phyloP scores from a whole-genome alignment of 2,329 filamentous ascomycete genomes.

The Alternaria conjuncta region DNA sequence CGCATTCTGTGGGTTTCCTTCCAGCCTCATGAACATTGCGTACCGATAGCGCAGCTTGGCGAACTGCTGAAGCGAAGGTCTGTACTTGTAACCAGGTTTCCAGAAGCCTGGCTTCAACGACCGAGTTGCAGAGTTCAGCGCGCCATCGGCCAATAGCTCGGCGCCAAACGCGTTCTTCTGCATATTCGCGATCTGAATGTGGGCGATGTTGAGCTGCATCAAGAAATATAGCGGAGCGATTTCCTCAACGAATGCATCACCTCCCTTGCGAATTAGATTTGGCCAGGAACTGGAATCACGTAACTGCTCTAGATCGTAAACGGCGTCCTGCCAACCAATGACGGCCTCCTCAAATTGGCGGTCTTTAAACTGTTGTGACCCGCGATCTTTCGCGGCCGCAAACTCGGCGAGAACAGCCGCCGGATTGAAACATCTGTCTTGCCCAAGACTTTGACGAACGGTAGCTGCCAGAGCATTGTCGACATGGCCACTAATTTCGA shows the following conservation, averaged over 20 bases:
- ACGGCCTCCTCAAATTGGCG: background rate
- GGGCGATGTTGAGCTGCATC: slow-evolving; percentile 23
- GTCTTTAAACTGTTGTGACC: slow-evolving; percentile 7
- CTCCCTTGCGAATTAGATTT: slow-evolving; percentile 6
- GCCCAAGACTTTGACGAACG: slow-evolving; percentile 9
- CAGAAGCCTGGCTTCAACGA: slow-evolving; percentile 13
- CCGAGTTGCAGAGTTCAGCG: background rate
- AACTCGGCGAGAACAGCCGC: slow-evolving; percentile 10
- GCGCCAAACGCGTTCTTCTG: background rate
- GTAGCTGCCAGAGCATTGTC: slow-evolving; percentile 10
- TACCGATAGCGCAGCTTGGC: slow-evolving; percentile 17
- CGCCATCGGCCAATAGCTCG: slow-evolving; percentile 1
- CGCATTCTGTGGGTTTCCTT: background rate
- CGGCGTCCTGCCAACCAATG: slow-evolving; percentile 14
- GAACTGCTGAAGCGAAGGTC: slow-evolving; percentile 1
- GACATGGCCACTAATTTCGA: slow-evolving; percentile 14
- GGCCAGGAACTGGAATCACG: slow-evolving; percentile 14
- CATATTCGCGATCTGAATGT: slow-evolving; percentile 11
- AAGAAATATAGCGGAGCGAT: slow-evolving; percentile 23
- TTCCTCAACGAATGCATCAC: slow-evolving; percentile 13
- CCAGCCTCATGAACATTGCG: slow-evolving; percentile 11
- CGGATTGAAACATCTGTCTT: slow-evolving; percentile 17
- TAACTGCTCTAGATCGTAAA: slow-evolving; percentile 16
- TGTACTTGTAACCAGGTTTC: slow-evolving; percentile 12
- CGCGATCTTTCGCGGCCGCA: slow-evolving; percentile 16